Evolutionary conservation across 1,139 yeast genomes (phyloP).

Genomic region (Candida sp.): DNA sequence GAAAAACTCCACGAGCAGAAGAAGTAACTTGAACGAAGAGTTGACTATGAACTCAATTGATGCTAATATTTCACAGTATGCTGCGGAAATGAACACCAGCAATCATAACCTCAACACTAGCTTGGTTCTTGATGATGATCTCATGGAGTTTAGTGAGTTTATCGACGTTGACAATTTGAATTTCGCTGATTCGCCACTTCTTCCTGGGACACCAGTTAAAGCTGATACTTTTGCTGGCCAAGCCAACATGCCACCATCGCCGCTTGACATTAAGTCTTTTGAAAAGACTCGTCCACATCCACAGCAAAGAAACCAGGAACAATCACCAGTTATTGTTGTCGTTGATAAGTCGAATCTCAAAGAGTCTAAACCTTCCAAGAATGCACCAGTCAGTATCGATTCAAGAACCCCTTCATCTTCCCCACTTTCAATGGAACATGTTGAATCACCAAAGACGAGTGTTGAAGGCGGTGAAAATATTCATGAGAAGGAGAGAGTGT

Average conservation of each 20-base stretch:
- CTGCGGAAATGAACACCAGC: neutral
- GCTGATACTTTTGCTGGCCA: neutral
- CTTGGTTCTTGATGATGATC: conserved; percentile 29
- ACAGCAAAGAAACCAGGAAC: neutral
- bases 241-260: conserved; percentile 2
- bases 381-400: conserved; percentile 15
- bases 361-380: neutral
- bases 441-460: conserved; percentile 15
- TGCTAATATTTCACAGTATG: conserved; percentile 12
- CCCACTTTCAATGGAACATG: conserved; percentile 12
- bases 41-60: conserved; percentile 16
- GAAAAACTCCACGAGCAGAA: conserved; percentile 32
- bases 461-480: conserved; percentile 12
- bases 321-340: conserved; percentile 1
- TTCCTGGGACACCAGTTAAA: neutral
- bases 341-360: conserved; percentile 1
- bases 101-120: conserved; percentile 6
- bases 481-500: conserved; percentile 2
- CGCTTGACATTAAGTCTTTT: neutral
- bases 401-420: conserved; percentile 17
- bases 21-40: conserved; percentile 18
- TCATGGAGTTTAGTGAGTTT: conserved; percentile 66
- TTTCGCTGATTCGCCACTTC: conserved; percentile 27
- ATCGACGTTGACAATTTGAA: conserved; percentile 60
- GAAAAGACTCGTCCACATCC: neutral